These are phyloP conservation scores for Linum tenue DNA, from an alignment of 345 rosid species.

Conservation along the genomic window DNA sequence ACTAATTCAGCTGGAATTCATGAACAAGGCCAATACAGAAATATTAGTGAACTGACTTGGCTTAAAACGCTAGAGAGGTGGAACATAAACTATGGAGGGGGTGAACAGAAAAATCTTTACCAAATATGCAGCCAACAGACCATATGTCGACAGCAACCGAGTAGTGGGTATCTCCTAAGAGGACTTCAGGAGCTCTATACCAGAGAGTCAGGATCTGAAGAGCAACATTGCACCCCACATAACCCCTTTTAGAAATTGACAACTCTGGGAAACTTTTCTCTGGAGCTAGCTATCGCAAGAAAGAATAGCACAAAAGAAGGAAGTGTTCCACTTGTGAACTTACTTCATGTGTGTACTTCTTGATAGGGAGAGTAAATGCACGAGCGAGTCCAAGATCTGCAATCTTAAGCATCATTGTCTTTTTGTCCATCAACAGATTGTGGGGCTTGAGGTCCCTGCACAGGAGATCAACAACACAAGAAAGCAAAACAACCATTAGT, in stretches of 20 bases:
- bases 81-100: neutral
- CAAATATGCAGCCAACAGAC: constrained; percentile 93
- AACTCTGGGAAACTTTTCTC: neutral
- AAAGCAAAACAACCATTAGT: neutral
- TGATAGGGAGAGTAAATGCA: constrained; percentile 79
- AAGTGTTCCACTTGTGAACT: neutral
- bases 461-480: too few species aligned
- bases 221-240: neutral
- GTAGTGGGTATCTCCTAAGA: constrained; percentile 87
- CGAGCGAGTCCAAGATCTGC: constrained; percentile 96
- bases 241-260: neutral
- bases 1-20: constrained; percentile 57
- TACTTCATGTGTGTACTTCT: constrained; percentile 96
- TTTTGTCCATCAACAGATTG: constrained; percentile 78
- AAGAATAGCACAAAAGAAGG: neutral
- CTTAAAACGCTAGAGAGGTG: too few species aligned
- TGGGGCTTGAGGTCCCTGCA: constrained; percentile 95
- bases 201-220: constrained; percentile 80
- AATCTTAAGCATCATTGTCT: constrained; percentile 65
- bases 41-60: too few species aligned
- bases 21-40: neutral
- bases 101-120: constrained; percentile 24
- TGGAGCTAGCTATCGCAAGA: neutral
- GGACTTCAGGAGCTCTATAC: constrained; percentile 98
- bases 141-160: constrained; percentile 95